A percentile compares a stretch with the other conserved stretches of the same genome.
phyloP scores from a whole-genome alignment of 768 basidiomycete genomes.

The Glaciozyma martinii region DNA sequence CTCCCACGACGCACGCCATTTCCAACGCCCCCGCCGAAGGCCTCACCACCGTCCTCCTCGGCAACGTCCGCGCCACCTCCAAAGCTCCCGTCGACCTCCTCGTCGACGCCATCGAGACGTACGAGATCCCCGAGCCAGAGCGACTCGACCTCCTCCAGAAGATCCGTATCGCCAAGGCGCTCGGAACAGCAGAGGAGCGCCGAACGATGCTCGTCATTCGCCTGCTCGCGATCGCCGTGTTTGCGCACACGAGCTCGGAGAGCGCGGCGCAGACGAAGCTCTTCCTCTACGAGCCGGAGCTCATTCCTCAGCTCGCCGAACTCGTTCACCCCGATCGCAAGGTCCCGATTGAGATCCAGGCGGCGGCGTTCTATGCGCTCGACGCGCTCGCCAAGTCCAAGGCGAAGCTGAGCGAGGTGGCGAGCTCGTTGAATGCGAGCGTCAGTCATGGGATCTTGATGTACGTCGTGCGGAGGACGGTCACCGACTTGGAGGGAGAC shows the following conservation, averaged over 20 bases:
- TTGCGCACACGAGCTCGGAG: constrained; percentile 40
- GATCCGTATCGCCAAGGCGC: constrained; percentile 65
- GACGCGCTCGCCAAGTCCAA: constrained; percentile 84
- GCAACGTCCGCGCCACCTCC: constrained; percentile 47
- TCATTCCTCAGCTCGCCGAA: constrained; percentile 79
- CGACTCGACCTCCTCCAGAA: constrained; percentile 81
- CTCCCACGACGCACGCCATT: constrained; percentile 38
- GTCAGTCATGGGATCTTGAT: constrained; percentile 93
- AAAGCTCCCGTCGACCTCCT: constrained; percentile 68
- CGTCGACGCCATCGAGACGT: constrained; percentile 58
- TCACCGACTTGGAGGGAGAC: constrained; percentile 52
- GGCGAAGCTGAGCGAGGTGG: constrained; percentile 70
- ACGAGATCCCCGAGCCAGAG: constrained; percentile 67
- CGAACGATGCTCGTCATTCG: constrained; percentile 72
- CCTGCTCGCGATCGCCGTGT: constrained; percentile 80
- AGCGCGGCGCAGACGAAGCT: constrained; percentile 54
- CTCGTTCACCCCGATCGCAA: constrained; percentile 68
- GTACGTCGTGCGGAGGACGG: constrained; percentile 73
- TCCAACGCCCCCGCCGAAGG: constrained; percentile 30
- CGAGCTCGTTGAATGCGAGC: constrained; percentile 83
- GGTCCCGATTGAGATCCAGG: constrained; percentile 64
- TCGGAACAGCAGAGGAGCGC: constrained; percentile 47
- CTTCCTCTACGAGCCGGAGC: constrained; percentile 90
- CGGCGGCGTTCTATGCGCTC: constrained; percentile 75
- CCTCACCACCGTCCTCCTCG: constrained; percentile 36